Evolutionary conservation across 2,329 filamentous ascomycete genomes (phyloP), one percentile per base, ranked within the genome.

Genomic region (Cylindrodendrum hubeiense): DNA sequence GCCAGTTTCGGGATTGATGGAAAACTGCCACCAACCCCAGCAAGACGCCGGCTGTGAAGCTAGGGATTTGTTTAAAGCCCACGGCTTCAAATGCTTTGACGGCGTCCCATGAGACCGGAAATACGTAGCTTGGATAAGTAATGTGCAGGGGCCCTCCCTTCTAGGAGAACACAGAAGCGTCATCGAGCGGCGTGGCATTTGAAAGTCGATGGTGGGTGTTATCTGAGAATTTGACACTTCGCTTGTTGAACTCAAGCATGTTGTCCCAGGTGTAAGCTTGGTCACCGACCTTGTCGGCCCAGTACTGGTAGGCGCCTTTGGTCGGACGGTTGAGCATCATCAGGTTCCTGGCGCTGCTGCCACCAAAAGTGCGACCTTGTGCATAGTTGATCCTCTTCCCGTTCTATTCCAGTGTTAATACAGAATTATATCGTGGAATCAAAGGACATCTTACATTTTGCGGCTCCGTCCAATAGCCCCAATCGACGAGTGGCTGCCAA

Each of bases 1-100:
- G 5, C 59, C 52, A 17, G 59, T 62, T 1, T 62, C 52, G 7
- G 59, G 59, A 30, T 62, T 62, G 19, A 62, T 62, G 22, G 59
- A 62, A 34, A 62, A 62, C 21, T 62, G 59, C 59, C 59, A 62
- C 59, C 53, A 62, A 4, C 59, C 59, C 59, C 59, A 62, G 59
- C 12, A 62, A 43, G 12, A 50, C 53, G 30, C 59, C 59, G 37
- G 59, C 41, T 19, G 59, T 62, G 17, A 62, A 62, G 22, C 59
- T 62, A 6, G 59, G 53, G 6, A 62, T 50, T 22, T 62, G 30
- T 10, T 58, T 50, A 10, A 62, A 62, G 3, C 59, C 59, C 5
- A 62, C 12, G 9, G 59, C 53, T 47, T 62, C 52, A 21, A 62
- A 62, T 13, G 60, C 41, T 44, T 44, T 44, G 41, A 44, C 22